These are phyloP conservation scores for Proliferodiscus dingleyae DNA, from an alignment of 2,329 filamentous ascomycete genomes.

Conservation along the genomic window DNA sequence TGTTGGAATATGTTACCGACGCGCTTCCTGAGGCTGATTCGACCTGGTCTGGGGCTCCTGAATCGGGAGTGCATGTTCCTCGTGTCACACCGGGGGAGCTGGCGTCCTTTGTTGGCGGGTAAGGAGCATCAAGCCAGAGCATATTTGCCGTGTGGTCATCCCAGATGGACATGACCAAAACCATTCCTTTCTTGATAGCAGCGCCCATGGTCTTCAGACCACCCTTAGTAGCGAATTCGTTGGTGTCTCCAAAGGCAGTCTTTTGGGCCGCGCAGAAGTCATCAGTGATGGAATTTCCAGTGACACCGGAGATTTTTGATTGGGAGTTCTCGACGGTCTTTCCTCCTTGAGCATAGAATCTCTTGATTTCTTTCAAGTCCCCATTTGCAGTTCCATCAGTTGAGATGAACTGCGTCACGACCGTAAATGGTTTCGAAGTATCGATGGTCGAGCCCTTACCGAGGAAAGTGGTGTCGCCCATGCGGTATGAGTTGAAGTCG, in stretches of 20 bases:
- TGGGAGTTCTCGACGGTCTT: constrained; percentile 47
- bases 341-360: constrained; percentile 54
- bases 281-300: constrained; percentile 50
- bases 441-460: constrained; percentile 48
- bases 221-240: constrained; percentile 49
- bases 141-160: constrained; percentile 58
- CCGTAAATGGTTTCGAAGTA: constrained; percentile 48
- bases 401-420: constrained; percentile 57
- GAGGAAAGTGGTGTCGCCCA: constrained; percentile 52
- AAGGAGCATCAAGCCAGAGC: constrained; percentile 70
- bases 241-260: constrained; percentile 48
- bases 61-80: constrained; percentile 48
- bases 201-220: constrained; percentile 51
- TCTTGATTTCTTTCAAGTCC: constrained; percentile 47
- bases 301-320: constrained; percentile 41
- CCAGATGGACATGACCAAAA: constrained; percentile 60
- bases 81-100: constrained; percentile 45
- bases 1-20: constrained; percentile 35
- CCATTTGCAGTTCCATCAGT: constrained; percentile 44
- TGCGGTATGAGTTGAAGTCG: constrained; percentile 57
- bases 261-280: constrained; percentile 54
- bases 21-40: constrained; percentile 44
- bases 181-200: constrained; percentile 52
- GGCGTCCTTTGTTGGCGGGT: constrained; percentile 44
- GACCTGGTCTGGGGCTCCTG: constrained; percentile 47